These are phyloP conservation scores for Funneliformis caledonium DNA, from an alignment of 371 early-diverging fungal genomes.

Conservation along the genomic window DNA sequence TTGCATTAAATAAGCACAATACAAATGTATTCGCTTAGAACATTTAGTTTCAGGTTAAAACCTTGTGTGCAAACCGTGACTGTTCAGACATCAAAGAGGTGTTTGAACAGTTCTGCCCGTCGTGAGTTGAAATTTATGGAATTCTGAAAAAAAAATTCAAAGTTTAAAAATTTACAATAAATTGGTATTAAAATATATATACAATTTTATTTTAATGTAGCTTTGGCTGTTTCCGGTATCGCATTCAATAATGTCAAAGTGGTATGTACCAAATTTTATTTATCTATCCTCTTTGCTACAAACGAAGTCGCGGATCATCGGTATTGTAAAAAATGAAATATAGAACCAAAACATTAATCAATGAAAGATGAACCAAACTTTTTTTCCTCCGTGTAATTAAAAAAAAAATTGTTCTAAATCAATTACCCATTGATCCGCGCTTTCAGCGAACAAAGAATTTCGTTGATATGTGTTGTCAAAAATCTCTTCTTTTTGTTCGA, in stretches of 20 bases:
- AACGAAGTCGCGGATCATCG: not conserved
- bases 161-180: not conserved
- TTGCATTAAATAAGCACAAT: not conserved
- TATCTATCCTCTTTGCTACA: not conserved
- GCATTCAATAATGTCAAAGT: not conserved
- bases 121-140: constrained; percentile 4
- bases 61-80: not conserved
- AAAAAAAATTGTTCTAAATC: not conserved
- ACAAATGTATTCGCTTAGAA: not conserved
- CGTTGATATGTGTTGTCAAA: constrained; percentile 10
- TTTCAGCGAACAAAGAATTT: not conserved
- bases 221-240: too few relatives aligned
- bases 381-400: too few relatives aligned
- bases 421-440: not conserved
- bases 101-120: constrained; percentile 13
- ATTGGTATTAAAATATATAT: not conserved
- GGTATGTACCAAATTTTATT: not conserved
- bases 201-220: not conserved
- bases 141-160: not conserved
- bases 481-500: not conserved
- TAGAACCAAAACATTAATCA: too few relatives aligned
- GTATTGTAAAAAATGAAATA: not conserved
- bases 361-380: too few relatives aligned
- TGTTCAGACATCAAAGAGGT: constrained; percentile 8
- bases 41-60: not conserved